Evolutionary conservation across 257 asterid genomes (phyloP).

Genomic region (Fraxinus excelsior): DNA sequence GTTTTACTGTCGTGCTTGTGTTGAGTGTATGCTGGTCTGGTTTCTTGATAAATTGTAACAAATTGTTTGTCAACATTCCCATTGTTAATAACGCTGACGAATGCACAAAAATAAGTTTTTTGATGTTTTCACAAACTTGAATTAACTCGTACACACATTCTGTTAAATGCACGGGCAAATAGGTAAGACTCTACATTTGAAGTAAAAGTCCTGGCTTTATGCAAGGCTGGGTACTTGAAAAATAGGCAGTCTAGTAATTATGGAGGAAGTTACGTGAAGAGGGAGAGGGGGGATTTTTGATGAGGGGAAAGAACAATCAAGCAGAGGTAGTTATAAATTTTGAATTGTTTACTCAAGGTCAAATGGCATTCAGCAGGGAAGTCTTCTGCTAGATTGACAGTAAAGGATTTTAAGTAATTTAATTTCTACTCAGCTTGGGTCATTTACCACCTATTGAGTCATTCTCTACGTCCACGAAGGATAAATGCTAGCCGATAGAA

Average conservation of each 20-base stretch:
- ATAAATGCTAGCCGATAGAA: not conserved
- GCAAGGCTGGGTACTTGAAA: not conserved
- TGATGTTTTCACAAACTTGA: not conserved
- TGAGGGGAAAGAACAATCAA: not conserved
- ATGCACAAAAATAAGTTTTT: not conserved
- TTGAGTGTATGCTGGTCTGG: not conserved
- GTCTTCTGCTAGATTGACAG: not conserved
- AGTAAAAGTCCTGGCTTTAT: not conserved
- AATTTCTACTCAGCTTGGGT: not conserved
- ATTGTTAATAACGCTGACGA: not conserved
- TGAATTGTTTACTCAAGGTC: not conserved
- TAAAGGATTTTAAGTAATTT: not conserved
- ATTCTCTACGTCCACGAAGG: not conserved
- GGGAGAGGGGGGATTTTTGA: not conserved
- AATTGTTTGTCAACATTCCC: not conserved
- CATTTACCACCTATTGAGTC: not conserved
- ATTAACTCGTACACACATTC: not conserved
- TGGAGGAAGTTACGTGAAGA: not conserved
- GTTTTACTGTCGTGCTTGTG: not conserved
- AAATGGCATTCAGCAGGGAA: not conserved
- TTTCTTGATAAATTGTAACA: not conserved
- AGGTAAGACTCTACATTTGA: not conserved
- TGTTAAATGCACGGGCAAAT: not conserved
- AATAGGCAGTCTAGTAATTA: not conserved
- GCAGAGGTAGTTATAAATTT: not conserved